Evolutionary conservation across 2,329 filamentous ascomycete species (phyloP), one percentile per base, ranked within the genome.

Genomic region (Penicillium janthinellum): DNA sequence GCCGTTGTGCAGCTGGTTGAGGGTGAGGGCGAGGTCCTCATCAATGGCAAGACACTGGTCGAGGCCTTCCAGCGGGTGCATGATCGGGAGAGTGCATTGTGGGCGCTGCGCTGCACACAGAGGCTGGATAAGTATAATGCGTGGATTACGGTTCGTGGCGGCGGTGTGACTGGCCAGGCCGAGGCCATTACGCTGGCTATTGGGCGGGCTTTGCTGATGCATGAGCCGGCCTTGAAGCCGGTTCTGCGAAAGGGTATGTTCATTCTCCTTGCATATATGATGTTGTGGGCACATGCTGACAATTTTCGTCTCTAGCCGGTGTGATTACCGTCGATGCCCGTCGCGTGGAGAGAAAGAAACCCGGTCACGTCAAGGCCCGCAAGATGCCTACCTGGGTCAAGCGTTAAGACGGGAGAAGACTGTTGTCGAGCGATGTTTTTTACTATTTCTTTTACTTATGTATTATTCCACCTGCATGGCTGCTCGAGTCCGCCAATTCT

Each of bases 371-470:
- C 81, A 99, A 99, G 85, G 94, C 95, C 59, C 90, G 95, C 80
- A 99, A 99, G 88, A 96, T 90, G 87, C 94, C 94, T 61, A 86
- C 95, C 71, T 99, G 96, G 95, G 93, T 98, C 84, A 98, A 97
- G 87, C 83, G 86, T 76, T 88, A 64, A 58, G 57, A 55, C 15
- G n/a, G n/a, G 37, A 22, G 35, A 28, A 28, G 37, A 41, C 44
- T 57, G 57, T 57, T 54, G 52, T 53, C 56, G 41, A 64, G 61
- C 61, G 63, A 64, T 60, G 56, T 45, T 59, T 57, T 57, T 28
- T 38, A 37, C 41, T 56, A 55, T 64, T 64, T 64, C 58, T 59
- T 62, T 66, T 60, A 71, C 68, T 61, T 61, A 63, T 71, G 64
- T 67, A 68, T 68, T 68, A 67, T 70, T 68, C 44, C 59, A 62